Base-by-base conservation (phyloP, 805 yeast genomes). In the Pichia rugopelliculosa region DNA sequence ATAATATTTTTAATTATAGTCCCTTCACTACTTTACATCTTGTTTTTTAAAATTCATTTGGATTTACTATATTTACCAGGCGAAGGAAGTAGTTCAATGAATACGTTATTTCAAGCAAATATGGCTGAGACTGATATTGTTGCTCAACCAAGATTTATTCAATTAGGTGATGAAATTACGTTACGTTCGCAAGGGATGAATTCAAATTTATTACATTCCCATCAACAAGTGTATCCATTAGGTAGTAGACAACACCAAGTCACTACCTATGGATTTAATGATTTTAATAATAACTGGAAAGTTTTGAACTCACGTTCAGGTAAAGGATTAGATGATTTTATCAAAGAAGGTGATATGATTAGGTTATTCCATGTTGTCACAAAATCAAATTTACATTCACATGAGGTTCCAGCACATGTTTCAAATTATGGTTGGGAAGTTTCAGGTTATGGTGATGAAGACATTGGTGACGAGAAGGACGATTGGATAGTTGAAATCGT, bases 221-320 rank as follows among this genome's bases (percentile, higher is more conserved):
- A 93, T 62, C 71, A 74, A 17, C 95, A 86, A 62, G 65, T 75
- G 12, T 93, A 82, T 62, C 99, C 99, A 15, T 88, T 80, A 54
- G 98, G 98, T 4, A 87, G 96, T 2, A 75, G 77, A 53, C 98
- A 93, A 68, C 97, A 90, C 65, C 99, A 93, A 67, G 75, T 93
- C 43, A 93, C 99, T 24, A 87, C 93, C 7, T 93, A 93, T 64
- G 87, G 90, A 18, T 88, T 81, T 66, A 87, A 87, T 62, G 98
- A 93, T 64, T 68, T 73, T 42, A 91, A 93, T 66, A 93, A 91
- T 62, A 74, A 82, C 46, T 90, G 95, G 82, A 59, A 59, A 63
- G 73, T 49, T 48, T 64, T 52, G 62, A 67, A 44, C 62, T 79
- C 59, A 45, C 71, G 62, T 68, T 65, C 49, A 17, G 53, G 41